Percentiles rank a stretch among this genome's conserved stretches.
These are phyloP conservation scores for Pleurotus pulmonarius DNA, from an alignment of 768 basidiomycete genomes.

Conservation along the genomic window DNA sequence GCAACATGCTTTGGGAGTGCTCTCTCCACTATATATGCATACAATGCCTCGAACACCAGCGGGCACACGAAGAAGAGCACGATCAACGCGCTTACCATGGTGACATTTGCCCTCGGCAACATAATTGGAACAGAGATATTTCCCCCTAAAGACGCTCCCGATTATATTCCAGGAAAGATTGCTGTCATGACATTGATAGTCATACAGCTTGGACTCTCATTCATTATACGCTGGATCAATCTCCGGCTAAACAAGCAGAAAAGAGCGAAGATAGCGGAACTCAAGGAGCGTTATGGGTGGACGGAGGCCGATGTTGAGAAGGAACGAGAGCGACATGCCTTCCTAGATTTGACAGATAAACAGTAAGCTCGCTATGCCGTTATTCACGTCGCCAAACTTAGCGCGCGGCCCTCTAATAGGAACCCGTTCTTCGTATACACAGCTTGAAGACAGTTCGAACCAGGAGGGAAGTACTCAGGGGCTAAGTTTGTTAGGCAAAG, in stretches of 20 bases:
- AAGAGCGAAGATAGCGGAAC: conserved; percentile 31
- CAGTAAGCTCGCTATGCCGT: conserved; percentile 35
- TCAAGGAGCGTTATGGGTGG: conserved; percentile 50
- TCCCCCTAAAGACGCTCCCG: conserved; percentile 56
- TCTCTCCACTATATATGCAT: conserved; percentile 57
- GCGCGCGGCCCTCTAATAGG: conserved; percentile 24
- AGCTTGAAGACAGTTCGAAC: conserved; percentile 24
- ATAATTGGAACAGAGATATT: conserved; percentile 64
- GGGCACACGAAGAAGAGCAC: conserved; percentile 71
- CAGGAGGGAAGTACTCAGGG: not conserved
- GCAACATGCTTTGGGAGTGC: conserved; percentile 57
- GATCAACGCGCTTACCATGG: conserved; percentile 57
- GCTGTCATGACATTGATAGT: conserved; percentile 59
- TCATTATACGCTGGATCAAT: conserved; percentile 53
- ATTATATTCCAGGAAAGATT: conserved; percentile 64
- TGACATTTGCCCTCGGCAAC: conserved; percentile 53
- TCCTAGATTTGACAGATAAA: conserved; percentile 61
- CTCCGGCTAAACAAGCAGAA: conserved; percentile 49
- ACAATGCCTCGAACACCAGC: conserved; percentile 60
- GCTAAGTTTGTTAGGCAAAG: not conserved
- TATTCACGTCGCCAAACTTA: not conserved
- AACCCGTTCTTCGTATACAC: conserved; percentile 62
- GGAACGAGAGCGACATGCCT: conserved; percentile 58
- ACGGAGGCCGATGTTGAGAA: conserved; percentile 51
- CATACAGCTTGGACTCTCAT: conserved; percentile 45